Evolutionary conservation across 768 basidiomycete genomes (phyloP), one percentile per base, ranked within the genome.

Genomic region (Hericium erinaceus): DNA sequence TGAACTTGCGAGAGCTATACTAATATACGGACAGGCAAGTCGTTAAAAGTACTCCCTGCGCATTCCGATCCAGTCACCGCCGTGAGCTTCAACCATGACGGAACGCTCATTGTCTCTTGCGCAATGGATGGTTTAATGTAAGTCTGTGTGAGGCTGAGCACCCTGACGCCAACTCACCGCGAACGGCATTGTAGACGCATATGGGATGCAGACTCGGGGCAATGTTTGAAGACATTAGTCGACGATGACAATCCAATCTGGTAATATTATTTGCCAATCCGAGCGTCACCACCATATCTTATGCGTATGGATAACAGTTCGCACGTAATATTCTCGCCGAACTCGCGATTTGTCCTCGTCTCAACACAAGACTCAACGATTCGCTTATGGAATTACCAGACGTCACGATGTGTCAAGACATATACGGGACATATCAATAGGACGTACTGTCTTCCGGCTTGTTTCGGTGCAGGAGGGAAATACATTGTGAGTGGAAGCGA

Each of bases 81-180:
- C 11, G 93, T 98, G 6, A 82, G 83, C 58, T 99, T 97, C 77
- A 98, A 91, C 70, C 82, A 87, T 62, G 95, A 98, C 62, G 97
- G 97, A 6, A 95, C 92, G 8, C 83, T 98, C 62, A 87, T 99
- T 26, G 89, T 92, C 2, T 95, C 93, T 16, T 92, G 90, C 64
- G 91, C 93, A 11, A 95, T 94, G 87, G 97, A 99, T 70, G 97
- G 95, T 5, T 72, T 98, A 46, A 95, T 98, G 97, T 98, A 62
- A 71, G 87, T 38, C 33, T 28, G 40, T 6, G 16, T 37, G n/a
- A 33, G 5, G 8, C 7, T 8, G 7, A 33, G 33, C 5, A 33
- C 33, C 6, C 33, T 4, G 33, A 8, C 33, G 33, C 0, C 33
- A 33, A 33, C 33, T 33, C 33, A 33, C 2, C 7, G 7, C 33